Evolutionary conservation across 139 green algal genomes (phyloP).

Genomic region (Micractinium conductrix): DNA sequence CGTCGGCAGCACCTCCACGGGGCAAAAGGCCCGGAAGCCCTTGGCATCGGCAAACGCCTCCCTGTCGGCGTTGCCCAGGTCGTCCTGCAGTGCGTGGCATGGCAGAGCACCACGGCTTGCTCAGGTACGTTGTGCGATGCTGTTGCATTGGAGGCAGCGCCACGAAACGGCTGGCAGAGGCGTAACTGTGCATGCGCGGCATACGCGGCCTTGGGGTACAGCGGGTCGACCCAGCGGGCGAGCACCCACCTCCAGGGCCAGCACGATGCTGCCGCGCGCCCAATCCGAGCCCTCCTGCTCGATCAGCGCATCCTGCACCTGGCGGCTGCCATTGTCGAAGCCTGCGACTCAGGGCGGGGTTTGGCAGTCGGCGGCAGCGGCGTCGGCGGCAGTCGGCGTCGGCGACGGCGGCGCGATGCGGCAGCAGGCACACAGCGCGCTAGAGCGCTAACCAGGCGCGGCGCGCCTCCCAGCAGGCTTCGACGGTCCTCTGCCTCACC

Average conservation of each 20-base stretch:
- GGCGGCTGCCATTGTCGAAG: constrained; percentile 22
- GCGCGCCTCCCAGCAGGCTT: not conserved
- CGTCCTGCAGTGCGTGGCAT: not conserved
- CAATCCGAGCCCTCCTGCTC: not conserved
- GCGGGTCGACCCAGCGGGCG: too few relatives aligned
- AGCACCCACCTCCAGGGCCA: constrained; percentile 15
- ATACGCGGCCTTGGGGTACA: not conserved
- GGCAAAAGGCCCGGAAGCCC: constrained; percentile 36
- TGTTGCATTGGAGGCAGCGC: not conserved
- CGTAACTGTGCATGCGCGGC: too few relatives aligned
- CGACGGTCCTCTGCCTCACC: not conserved
- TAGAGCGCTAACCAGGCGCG: not conserved
- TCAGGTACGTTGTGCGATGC: not conserved
- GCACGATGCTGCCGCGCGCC: not conserved
- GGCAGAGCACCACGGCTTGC: not conserved
- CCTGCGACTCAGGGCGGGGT: not conserved
- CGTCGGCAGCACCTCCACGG: constrained; percentile 18
- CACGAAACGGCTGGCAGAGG: not conserved
- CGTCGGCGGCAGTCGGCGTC: too few relatives aligned
- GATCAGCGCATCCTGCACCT: constrained; percentile 22
- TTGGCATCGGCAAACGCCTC: constrained; percentile 14
- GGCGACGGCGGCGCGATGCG: too few relatives aligned
- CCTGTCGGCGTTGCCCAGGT: constrained; percentile 21
- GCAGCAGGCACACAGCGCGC: not conserved
- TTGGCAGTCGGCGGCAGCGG: too few relatives aligned